phyloP scores from a whole-genome alignment of 176 grass and related monocot genomes.

The Puya raimondii region DNA sequence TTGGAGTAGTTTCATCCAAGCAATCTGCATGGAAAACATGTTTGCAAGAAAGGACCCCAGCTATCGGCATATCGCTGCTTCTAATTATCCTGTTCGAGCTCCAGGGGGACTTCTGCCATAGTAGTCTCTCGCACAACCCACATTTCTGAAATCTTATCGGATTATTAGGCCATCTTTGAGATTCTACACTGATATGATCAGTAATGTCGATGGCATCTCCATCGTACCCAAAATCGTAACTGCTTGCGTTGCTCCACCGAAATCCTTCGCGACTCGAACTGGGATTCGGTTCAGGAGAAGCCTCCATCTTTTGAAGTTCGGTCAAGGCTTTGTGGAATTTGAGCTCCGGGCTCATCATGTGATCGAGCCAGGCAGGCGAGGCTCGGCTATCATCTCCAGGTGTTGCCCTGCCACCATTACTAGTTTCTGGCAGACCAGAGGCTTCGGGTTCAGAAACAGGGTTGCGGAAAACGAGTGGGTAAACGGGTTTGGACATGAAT shows the following conservation, averaged over 20 bases:
- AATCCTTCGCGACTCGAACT: slow-evolving; percentile 85
- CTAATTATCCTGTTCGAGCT: slow-evolving; percentile 75
- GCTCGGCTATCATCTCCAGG: slow-evolving; percentile 57
- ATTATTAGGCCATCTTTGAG: slow-evolving; percentile 43
- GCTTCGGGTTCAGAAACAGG: slow-evolving; percentile 71
- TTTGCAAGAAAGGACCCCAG: slow-evolving; percentile 70
- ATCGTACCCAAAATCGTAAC: slow-evolving; percentile 83
- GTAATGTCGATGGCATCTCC: slow-evolving; percentile 67
- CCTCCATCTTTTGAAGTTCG: slow-evolving; percentile 71
- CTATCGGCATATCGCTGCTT: slow-evolving; percentile 75
- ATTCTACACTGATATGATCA: slow-evolving; percentile 61
- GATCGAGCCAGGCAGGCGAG: slow-evolving; percentile 50
- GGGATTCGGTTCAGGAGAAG: slow-evolving; percentile 53
- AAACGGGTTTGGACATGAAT: slow-evolving; percentile 95
- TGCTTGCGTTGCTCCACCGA: slow-evolving; percentile 92
- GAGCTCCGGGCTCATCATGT: slow-evolving; percentile 57
- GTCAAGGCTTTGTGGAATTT: slow-evolving; percentile 66
- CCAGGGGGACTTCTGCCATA: slow-evolving; percentile 89
- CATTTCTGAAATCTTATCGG: slow-evolving; percentile 52
- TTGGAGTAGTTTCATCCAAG: slow-evolving; percentile 82
- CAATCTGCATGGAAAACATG: slow-evolving; percentile 92
- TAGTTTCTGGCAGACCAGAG: slow-evolving; percentile 45
- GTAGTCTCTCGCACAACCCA: slow-evolving; percentile 68
- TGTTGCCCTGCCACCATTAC: slow-evolving; percentile 42
- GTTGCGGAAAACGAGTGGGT: slow-evolving; percentile 77